These are phyloP conservation scores for Pseudogymnoascus sp. DNA, from an alignment of 2,329 filamentous ascomycete genomes.

Conservation along the genomic window DNA sequence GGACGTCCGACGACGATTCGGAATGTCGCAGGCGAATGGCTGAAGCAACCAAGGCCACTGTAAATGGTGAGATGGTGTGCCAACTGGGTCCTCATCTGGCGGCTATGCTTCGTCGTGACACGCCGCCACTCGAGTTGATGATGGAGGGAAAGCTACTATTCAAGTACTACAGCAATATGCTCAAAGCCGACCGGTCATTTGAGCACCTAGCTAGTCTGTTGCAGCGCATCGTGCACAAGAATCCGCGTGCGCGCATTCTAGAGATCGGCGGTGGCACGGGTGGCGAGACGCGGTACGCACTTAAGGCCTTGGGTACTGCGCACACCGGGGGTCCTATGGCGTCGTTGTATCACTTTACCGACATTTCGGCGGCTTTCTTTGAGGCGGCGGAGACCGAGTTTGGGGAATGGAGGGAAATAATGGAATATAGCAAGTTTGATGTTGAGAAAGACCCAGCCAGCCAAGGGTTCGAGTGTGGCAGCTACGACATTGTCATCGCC, in stretches of 20 bases:
- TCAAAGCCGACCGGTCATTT: background rate
- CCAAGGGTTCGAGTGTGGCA: constrained; percentile 19
- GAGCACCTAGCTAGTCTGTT: background rate
- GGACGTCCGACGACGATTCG: background rate
- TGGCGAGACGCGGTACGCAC: constrained; percentile 20
- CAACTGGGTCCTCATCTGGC: background rate
- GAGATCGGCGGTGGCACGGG: constrained; percentile 38
- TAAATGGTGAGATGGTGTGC: background rate
- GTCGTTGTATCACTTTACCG: constrained; percentile 9
- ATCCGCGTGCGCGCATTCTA: constrained; percentile 29
- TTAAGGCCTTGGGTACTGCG: background rate
- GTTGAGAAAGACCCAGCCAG: constrained; percentile 14
- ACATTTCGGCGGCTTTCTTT: constrained; percentile 25
- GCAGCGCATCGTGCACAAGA: constrained; percentile 23
- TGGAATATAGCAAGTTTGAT: constrained; percentile 26
- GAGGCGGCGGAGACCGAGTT: constrained; percentile 21
- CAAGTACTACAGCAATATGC: background rate
- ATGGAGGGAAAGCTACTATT: background rate
- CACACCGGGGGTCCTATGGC: background rate
- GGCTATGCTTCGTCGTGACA: background rate
- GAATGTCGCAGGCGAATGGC: background rate
- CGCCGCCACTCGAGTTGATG: background rate
- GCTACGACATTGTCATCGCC: constrained; percentile 23
- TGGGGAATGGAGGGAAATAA: constrained; percentile 12
- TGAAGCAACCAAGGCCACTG: background rate